Conservation (phyloP, 1,284 basidiomycete species). For the Trichosporon faecale region DNA sequence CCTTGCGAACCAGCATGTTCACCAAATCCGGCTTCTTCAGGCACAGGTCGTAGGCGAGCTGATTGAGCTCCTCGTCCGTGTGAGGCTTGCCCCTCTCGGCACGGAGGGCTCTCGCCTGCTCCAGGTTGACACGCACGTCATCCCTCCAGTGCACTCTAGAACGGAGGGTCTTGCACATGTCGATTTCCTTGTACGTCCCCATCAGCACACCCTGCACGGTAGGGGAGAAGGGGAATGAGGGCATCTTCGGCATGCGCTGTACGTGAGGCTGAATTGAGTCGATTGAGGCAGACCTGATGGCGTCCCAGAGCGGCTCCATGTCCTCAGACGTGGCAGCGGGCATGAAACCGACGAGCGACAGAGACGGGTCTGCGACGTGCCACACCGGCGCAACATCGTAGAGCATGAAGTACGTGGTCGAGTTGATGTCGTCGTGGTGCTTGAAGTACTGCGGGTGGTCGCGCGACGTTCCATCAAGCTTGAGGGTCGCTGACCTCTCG, state of each 20-base stretch:
- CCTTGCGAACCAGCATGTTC: neutral
- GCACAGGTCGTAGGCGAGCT: neutral
- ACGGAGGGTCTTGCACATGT: slow-evolving; percentile 29
- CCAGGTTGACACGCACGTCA: neutral
- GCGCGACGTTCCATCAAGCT: neutral
- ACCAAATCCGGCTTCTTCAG: neutral
- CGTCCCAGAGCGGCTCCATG: slow-evolving; percentile 29
- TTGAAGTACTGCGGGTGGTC: slow-evolving; percentile 17
- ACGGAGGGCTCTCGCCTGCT: neutral
- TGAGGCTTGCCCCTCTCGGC: neutral
- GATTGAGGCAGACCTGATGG: slow-evolving; percentile 26
- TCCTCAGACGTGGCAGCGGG: slow-evolving; percentile 26
- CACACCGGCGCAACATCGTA: slow-evolving; percentile 43
- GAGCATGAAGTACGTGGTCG: slow-evolving; percentile 35
- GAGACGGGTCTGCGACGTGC: slow-evolving; percentile 29
- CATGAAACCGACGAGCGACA: slow-evolving; percentile 34
- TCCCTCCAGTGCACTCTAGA: slow-evolving; percentile 8
- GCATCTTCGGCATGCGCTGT: slow-evolving; percentile 18
- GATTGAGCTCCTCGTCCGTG: neutral
- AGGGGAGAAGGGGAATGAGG: slow-evolving; percentile 24
- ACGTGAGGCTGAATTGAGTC: slow-evolving; percentile 12
- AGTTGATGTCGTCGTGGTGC: slow-evolving; percentile 7
- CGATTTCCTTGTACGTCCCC: slow-evolving; percentile 9
- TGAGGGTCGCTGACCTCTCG: slow-evolving; percentile 7
- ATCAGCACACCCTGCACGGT: slow-evolving; percentile 22